These are phyloP conservation scores for Clonostachys chloroleuca DNA, from an alignment of 2,329 filamentous ascomycete genomes.

Conservation along the genomic window DNA sequence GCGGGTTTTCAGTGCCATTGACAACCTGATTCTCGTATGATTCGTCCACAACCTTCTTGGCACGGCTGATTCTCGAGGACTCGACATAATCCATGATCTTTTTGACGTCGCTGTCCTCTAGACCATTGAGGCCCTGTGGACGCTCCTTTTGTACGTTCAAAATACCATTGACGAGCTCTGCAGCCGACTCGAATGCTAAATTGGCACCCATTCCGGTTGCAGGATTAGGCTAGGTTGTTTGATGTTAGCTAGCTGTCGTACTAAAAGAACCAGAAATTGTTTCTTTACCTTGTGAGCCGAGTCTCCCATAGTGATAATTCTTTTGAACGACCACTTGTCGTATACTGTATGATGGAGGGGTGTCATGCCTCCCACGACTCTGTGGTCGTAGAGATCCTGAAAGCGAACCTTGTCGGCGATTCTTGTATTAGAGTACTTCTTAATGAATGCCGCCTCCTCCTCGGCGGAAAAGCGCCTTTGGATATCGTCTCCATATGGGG, in stretches of 20 bases:
- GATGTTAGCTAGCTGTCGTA: no score
- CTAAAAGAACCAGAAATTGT: no score
- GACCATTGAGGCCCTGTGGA: conserved; percentile 1
- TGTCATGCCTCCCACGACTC: conserved; percentile 17
- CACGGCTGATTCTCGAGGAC: not conserved
- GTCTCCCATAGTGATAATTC: conserved; percentile 22
- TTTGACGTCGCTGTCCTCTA: not conserved
- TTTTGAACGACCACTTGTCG: conserved; percentile 21
- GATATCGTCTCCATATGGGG: not conserved
- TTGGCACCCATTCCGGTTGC: conserved; percentile 16
- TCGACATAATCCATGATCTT: not conserved
- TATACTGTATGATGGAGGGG: conserved; percentile 21
- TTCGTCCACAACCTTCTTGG: not conserved
- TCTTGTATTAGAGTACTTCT: conserved; percentile 10
- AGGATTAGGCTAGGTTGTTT: conserved; percentile 10
- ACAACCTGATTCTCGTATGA: not conserved
- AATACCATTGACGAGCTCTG: not conserved
- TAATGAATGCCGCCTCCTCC: conserved; percentile 9
- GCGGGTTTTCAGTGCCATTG: not conserved
- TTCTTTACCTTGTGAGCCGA: conserved; percentile 18
- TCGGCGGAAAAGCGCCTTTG: not conserved
- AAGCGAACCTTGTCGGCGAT: conserved; percentile 16
- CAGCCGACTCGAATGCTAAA: conserved; percentile 11
- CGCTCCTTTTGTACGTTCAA: conserved; percentile 4
- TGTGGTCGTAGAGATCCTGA: conserved; percentile 16